Base-by-base conservation (phyloP, 2,329 filamentous ascomycete species). In the Helminthosporium solani region DNA sequence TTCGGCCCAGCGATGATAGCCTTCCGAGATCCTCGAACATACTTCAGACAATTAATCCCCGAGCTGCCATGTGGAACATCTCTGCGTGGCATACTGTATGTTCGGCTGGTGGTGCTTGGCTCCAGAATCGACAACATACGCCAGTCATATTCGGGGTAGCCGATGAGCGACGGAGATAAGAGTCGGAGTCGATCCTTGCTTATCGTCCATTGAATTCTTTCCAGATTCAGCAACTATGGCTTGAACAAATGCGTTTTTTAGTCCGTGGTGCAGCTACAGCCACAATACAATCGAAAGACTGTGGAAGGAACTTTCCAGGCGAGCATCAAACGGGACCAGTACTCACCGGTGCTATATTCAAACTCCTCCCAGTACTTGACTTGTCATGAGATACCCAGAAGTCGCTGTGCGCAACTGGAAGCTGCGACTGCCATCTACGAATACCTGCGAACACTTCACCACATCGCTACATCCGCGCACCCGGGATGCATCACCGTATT, bases 1-100 rank as follows among this genome's bases (percentile, higher is more conserved):
- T 19, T 70, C 64, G 33, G 72, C 75, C 81, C 81, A 84, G 2
- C 71, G 71, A 60, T 83, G 76, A 31, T 67, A 69, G 44, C 67
- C 33, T 45, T 47, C 18, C 42, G 28, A 4, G 41, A 51, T 2
- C 55, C 56, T 18, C 56, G 49, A 7, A 59, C 52, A 27, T 58
- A 55, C 41, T 56, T 52, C 3, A 59, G 46, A 19, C 52, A 49
- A 31, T 64, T 67, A 36, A 66, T 57, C 18, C 56, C 60, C 25
- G 40, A 54, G 14, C 39, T 58, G 33, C 59, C 82, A 6, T 49
- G 49, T 3, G 52, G 37, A n/a, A 44, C 37, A 27, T 47, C 50
- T 8, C 50, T 48, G 16, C 41, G 36, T 3, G 44, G 41, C 44
- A 47, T 44, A 21, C 34, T 44, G 42, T 61, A 61, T 2, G 44